Evolutionary conservation across 2,329 filamentous ascomycete species (phyloP), one percentile per base, ranked within the genome.

Genomic region (Kalaharituber pfeilii): DNA sequence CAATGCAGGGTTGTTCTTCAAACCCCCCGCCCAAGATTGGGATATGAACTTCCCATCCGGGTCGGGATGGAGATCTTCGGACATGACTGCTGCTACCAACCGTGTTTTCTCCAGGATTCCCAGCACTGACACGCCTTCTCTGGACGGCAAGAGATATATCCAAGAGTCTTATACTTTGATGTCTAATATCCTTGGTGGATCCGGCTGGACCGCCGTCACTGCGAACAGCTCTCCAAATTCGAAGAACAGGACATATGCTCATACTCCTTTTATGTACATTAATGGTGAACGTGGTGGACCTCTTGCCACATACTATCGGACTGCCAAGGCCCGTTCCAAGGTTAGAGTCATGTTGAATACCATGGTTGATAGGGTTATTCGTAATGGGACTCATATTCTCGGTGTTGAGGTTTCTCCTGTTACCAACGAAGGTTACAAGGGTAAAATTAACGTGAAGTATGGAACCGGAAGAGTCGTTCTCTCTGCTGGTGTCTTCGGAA

Each of bases 41-140:
- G 79, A 86, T 65, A 73, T 76, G 65, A 82, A 82, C 66, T 87
- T 84, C 69, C 83, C 83, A 0, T 9, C 39, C 22, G 29, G 29
- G 8, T 59, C 69, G 1, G 82, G 82, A 27, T 87, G 83, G 83
- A 79, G 82, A 66, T 73, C 77, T 18, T 65, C 69, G 5, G 80
- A 86, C 60, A 75, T 86, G 65, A 69, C 69, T 56, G 65, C 69
- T 24, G 76, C 82, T 1, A 76, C 79, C 5, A 68, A 75, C 26
- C 74, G 77, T 42, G 77, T 81, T 5, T 86, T 85, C 65, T 69
- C 71, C 30, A 75, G 81, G n/a, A 86, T 85, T 57, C 81, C 81
- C 0, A 82, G 81, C 28, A 85, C 80, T 0, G 76, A 76, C 47
- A 69, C 71, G 45, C 81, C 83, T 0, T 85, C 81, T 0, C 69